Base-by-base conservation (phyloP, 371 early-diverging fungal genomes). In the Mucor racemosus region DNA sequence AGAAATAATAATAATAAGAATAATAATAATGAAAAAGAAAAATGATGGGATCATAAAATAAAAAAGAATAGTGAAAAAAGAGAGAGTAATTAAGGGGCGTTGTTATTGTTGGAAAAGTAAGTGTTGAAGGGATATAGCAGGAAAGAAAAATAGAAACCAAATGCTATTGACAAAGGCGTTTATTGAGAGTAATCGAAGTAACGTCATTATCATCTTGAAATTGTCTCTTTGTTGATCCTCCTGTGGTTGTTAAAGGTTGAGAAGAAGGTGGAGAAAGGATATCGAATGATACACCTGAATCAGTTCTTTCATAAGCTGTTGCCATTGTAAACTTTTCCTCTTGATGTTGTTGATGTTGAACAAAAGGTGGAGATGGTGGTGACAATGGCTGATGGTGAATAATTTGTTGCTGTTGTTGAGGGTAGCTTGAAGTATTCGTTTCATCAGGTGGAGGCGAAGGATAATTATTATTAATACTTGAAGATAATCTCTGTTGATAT, bases 381-480 rank as follows among this genome's bases (percentile, higher is more conserved):
- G 50, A 50, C 19, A 34, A 35, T 17, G 65, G 58, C 7, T 57
- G 65, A 38, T 65, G 62, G 17, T 50, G 50, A 21, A 21, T 4
- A 19, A 50, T 4, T 19, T 7, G 44, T 34, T 42, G 46, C 14
- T 46, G 48, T 46, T 46, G 48, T n/a, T 55, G 55, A 5, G 34
- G 15, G 34, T 33, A n/a, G 19, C 19, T 17, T 33, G 35, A 4
- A 11, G 2, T 38, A 6, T 14, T 58, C 19, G n/a, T 40, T 54
- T 62, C 61, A 58, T 65, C 68, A 17, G 54, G 68, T 13, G 68
- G 68, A 13, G 68, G 68, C 26, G 68, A 68, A 36, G 68, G 68
- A 48, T 67, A 67, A 48, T 67, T 55, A 21, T 21, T 60, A 0
- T 10, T 26, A 21, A 26, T 38, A 41, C 59, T 58, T 2, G 40